Base-by-base conservation (phyloP, 306 rosid genomes). In the Hippophae tibetana region DNA sequence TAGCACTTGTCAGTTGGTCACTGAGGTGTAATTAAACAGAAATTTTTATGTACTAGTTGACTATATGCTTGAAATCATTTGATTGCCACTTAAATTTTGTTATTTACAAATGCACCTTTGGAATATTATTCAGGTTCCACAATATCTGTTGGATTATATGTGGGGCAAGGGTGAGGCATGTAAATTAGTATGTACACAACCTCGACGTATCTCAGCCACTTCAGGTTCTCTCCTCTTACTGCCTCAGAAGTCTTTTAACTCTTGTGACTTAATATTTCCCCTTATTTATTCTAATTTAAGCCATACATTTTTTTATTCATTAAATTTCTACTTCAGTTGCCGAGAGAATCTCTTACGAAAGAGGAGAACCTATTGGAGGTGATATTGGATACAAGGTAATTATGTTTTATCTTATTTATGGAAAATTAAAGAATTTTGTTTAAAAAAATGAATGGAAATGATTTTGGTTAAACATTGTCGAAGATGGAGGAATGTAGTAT, bases 311-410 rank as follows among this genome's bases (percentile, higher is more conserved):
- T 54, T 78, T 54, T 69, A 56, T 62, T 61, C 48, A 18, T 38
- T 18, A 13, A n/a, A 43, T 81, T 42, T 66, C 56, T 42, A 64
- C 62, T 69, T 23, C 73, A 92, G 99, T 92, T 79, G 82, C 99
- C 23, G 99, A 92, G 78, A 82, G 99, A 74, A 84, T 92, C 47
- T 56, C 95, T 53, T 51, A 58, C 49, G 99, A 92, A 82, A 92
- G 95, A 78, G 99, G 96, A 62, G 85, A 81, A 72, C 38, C 52
- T 58, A 57, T 86, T 69, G 99, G 99, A 52, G 76, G 76, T 56
- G 76, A 78, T 77, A 71, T 92, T 66, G 99, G 96, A 69, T 92
- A 85, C 75, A 92, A 92, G 99, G 99, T 88, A 87, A 74, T 72
- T 11, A 5, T 42, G 47, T 53, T 14, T 55, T 23, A 26, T 8